phyloP scores from a whole-genome alignment of 176 grass and related monocot species.

The Oryza glumipatula region DNA sequence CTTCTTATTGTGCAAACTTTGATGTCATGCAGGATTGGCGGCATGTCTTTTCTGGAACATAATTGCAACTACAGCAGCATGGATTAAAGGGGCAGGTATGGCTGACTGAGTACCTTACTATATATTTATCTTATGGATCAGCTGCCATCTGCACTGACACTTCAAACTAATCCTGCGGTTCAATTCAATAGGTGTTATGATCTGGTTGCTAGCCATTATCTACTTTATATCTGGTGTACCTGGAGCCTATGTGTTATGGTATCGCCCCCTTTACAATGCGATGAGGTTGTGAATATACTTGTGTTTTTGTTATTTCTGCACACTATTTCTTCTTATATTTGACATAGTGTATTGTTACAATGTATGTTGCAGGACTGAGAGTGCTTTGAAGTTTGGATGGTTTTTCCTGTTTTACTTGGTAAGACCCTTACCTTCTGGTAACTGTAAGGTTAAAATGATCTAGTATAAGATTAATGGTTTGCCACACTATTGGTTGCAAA shows the following conservation, averaged over 20 bases:
- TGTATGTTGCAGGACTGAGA: conserved; percentile 78
- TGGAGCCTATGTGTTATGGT: conserved; percentile 90
- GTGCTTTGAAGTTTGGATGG: conserved; percentile 94
- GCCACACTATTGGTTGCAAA: background rate
- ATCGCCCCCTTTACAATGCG: conserved; percentile 91
- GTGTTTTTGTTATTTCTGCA: conserved; percentile 13
- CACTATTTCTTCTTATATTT: conserved; percentile 34
- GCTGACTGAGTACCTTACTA: background rate
- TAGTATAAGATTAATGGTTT: conserved; percentile 33
- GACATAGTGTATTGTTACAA: background rate
- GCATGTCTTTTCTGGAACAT: conserved; percentile 90
- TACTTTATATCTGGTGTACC: conserved; percentile 96
- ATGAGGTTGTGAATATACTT: conserved; percentile 69
- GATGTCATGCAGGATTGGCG: conserved; percentile 71
- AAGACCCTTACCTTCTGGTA: conserved; percentile 18
- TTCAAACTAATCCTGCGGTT: conserved; percentile 23
- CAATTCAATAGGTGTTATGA: conserved; percentile 69
- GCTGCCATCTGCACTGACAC: background rate
- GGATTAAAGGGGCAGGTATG: conserved; percentile 94
- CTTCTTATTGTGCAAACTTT: conserved; percentile 41
- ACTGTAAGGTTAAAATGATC: background rate
- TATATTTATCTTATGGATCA: conserved; percentile 20
- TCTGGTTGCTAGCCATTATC: conserved; percentile 96
- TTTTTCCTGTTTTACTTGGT: conserved; percentile 94
- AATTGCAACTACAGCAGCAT: conserved; percentile 81